Conservation (phyloP, 306 rosid genomes). For the Alnus rubra region DNA sequence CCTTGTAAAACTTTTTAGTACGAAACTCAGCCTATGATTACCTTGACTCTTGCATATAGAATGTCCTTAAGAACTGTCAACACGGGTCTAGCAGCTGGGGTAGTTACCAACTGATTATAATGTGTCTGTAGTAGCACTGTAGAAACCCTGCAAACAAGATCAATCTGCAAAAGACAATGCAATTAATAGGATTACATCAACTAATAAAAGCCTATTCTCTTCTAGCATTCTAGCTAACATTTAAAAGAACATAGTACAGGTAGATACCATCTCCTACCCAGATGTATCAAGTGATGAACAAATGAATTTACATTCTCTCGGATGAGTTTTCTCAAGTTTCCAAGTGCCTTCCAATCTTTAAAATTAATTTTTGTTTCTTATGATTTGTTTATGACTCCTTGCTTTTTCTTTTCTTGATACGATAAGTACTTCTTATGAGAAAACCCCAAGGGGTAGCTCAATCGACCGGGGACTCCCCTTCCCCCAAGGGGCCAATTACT, state of each 20-base stretch:
- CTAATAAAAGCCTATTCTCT: neutral
- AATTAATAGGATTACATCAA: neutral
- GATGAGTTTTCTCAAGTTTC: neutral
- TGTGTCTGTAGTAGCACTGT: conserved; percentile 74
- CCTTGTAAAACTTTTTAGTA: neutral
- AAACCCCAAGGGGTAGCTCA: no score
- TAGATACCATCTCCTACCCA: neutral
- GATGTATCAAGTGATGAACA: neutral
- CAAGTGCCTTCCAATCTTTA: neutral
- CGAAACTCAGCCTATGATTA: conserved; percentile 25
- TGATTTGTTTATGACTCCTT: neutral
- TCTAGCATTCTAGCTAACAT: neutral
- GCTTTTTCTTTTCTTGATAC: no score
- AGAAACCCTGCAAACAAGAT: conserved; percentile 78
- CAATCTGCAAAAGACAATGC: conserved; percentile 57
- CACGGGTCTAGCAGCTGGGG: conserved; percentile 72
- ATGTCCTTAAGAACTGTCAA: conserved; percentile 62
- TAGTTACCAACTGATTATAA: conserved; percentile 71
- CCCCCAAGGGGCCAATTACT: no score
- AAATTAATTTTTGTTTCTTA: neutral
- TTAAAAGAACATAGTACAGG: neutral
- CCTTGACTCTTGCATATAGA: conserved; percentile 77
- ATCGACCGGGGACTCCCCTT: no score
- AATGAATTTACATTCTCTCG: neutral
- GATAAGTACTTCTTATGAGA: no score